Evolutionary conservation across 352 stramenopile species (phyloP), one percentile per base, ranked within the genome.

Genomic region (Phytophthora tubulina): DNA sequence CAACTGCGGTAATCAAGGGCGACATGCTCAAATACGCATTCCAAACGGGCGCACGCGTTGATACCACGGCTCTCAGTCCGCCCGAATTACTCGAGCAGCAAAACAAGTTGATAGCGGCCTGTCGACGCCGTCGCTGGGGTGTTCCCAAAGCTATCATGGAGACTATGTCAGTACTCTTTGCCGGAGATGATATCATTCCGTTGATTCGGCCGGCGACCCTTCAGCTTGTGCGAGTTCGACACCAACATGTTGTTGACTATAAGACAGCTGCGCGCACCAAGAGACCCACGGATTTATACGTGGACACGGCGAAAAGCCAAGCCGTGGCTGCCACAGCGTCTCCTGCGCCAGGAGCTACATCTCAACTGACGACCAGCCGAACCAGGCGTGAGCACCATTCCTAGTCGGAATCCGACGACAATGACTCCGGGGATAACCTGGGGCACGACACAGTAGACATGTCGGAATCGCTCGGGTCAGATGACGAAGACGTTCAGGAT

Each of bases 1-100:
- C 41, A 10, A 56, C 10, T 21, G 3, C 17, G 13, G 41, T 56
- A 4, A 68, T 68, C n/a, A 61, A 68, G 33, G 49, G 5, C 0
- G 49, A 60, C 5, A n/a, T 33, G 9, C 17, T 68, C 1, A 62
- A 69, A 14, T 69, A 69, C 21, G 42, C 51, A 3, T n/a, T 69
- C 0, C 51, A 63, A 41, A 56, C 51, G 1, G 51, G 51, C 1
- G 51, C 17, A 0, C 7, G 41, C 1, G 33, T 50, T 2, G 57
- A 63, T 14, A 44, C 41, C 2, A 11, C 51, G 6, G 51, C 14
- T 1, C 0, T 69, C 0, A 57, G 6, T 2, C n/a, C 42, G 0
- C 2, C n/a, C 6, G 62, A 60, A 13, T 39, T 63, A 8, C 48
- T 67, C 0, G 36, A 35, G 11, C 52, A 69, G 3, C 62, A 69